Conservation (phyloP, 805 yeast genomes). For the Lipomyces sp. region DNA sequence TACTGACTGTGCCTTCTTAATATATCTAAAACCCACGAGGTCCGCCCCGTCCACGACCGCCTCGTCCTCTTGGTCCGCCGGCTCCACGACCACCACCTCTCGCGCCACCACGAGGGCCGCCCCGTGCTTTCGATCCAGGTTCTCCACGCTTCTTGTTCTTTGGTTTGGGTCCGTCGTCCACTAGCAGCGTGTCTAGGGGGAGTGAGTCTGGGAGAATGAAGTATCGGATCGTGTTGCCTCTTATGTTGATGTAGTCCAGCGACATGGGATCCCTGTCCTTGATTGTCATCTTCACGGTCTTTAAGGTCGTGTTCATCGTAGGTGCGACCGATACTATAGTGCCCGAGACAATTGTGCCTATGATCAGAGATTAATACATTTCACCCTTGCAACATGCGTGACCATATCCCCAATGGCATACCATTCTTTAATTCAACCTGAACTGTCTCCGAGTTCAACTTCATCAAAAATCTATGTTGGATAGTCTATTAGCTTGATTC, state of each 20-base stretch:
- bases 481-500: not conserved
- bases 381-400: not conserved
- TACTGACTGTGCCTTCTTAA: not conserved
- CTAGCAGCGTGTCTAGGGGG: constrained; percentile 52
- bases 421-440: constrained; percentile 92
- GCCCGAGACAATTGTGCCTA: constrained; percentile 69
- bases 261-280: constrained; percentile 64
- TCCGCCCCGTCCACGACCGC: constrained; percentile 33
- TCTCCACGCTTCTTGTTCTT: constrained; percentile 33
- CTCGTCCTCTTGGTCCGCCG: constrained; percentile 34
- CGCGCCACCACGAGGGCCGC: constrained; percentile 31
- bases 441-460: constrained; percentile 77
- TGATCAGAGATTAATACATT: not conserved
- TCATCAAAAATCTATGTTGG: constrained; percentile 62
- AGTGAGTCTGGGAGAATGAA: constrained; percentile 81
- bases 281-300: constrained; percentile 75
- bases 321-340: constrained; percentile 83
- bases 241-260: constrained; percentile 73
- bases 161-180: constrained; percentile 46
- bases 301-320: constrained; percentile 80
- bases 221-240: constrained; percentile 87
- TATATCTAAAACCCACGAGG: constrained; percentile 28
- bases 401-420: constrained; percentile 15
- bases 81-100: constrained; percentile 32
- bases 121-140: constrained; percentile 28